Evolutionary conservation across 108 stramenopile species (phyloP).

Genomic region (Aurantiochytrium sp.): DNA sequence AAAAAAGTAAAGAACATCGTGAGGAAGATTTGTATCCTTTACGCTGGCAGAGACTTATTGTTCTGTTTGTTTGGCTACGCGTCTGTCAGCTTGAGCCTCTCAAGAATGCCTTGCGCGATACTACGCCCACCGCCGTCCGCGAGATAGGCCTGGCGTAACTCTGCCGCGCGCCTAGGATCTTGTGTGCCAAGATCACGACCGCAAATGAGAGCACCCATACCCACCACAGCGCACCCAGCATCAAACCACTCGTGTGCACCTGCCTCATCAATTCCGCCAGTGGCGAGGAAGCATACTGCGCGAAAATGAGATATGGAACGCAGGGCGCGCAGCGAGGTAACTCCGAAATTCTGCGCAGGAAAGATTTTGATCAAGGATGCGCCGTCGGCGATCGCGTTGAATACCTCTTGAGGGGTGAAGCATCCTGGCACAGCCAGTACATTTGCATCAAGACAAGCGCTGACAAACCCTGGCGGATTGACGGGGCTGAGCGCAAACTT

Average conservation of each 20-base stretch:
- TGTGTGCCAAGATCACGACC: not conserved
- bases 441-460: not conserved
- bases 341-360: not conserved
- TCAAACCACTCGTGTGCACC: not conserved
- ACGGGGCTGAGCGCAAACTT: not conserved
- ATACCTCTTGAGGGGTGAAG: not conserved
- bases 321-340: not conserved
- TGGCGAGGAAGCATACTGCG: not conserved
- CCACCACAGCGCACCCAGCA: not conserved
- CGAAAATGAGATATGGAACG: not conserved
- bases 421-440: not conserved
- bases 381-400: not conserved
- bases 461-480: not conserved
- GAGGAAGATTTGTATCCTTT: no score
- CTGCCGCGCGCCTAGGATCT: not conserved
- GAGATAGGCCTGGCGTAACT: not conserved
- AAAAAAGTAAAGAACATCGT: no score
- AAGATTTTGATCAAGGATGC: not conserved
- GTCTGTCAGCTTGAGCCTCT: not conserved
- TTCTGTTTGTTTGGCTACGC: no score
- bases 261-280: not conserved
- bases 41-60: no score
- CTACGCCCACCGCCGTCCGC: not conserved
- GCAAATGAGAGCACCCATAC: not conserved
- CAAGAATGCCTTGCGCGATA: not conserved